Evolutionary conservation across 2,329 filamentous ascomycete species (phyloP).

Genomic region (Aspergillus luchuensis): DNA sequence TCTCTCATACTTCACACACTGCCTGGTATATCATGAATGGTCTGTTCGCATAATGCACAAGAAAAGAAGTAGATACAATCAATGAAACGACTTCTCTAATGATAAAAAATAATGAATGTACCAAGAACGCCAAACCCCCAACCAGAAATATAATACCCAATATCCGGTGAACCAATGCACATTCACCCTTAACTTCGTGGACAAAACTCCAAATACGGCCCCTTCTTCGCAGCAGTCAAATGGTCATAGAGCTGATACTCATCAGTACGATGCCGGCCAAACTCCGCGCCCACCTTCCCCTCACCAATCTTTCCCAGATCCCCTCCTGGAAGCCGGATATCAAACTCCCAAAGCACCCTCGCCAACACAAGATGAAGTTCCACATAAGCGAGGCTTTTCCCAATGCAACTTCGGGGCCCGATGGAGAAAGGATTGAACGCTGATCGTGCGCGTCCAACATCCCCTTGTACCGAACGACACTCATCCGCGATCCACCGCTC

Average conservation of each 20-base stretch:
- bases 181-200: no score
- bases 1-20: no score
- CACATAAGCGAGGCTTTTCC: background rate
- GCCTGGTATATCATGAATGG: no score
- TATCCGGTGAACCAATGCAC: no score
- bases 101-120: no score
- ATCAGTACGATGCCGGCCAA: background rate
- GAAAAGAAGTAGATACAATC: no score
- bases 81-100: no score
- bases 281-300: background rate
- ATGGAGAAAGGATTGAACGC: background rate
- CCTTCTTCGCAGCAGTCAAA: background rate
- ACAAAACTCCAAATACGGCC: background rate
- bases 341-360: background rate
- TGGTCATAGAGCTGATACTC: background rate
- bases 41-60: no score
- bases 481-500: slow-evolving; percentile 35
- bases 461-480: background rate
- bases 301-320: no score
- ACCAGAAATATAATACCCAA: no score
- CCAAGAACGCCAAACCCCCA: no score
- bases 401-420: background rate
- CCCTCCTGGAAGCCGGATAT: background rate
- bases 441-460: background rate
- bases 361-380: background rate